A percentile compares a stretch with the other conserved stretches of the same genome.
These are phyloP conservation scores for Aspergillus campestris DNA, from an alignment of 495 filamentous ascomycete species.

Conservation along the genomic window DNA sequence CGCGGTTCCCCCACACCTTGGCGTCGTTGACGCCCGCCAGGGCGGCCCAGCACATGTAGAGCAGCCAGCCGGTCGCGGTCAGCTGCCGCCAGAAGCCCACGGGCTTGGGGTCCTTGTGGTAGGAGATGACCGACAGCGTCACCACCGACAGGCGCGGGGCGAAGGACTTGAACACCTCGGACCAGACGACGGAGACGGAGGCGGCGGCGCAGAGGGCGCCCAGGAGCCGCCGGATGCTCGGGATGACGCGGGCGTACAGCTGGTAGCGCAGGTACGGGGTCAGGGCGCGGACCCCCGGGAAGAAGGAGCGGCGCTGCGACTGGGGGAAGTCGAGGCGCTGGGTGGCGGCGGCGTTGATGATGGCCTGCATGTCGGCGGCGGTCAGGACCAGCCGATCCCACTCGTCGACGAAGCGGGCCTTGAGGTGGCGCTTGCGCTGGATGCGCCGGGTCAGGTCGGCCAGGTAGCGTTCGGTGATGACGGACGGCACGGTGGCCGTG, in stretches of 20 bases:
- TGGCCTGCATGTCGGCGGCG: conserved; percentile 66
- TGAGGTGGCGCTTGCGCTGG: conserved; percentile 70
- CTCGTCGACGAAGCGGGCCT: conserved; percentile 70
- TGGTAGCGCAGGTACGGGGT: conserved; percentile 82
- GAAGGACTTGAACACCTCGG: conserved; percentile 73
- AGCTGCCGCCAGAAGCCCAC: conserved; percentile 79
- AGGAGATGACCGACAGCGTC: conserved; percentile 75
- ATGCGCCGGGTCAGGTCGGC: conserved; percentile 80
- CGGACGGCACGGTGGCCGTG: conserved; percentile 56
- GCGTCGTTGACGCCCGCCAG: conserved; percentile 79
- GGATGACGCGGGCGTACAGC: conserved; percentile 60
- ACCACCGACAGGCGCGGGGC: conserved; percentile 73
- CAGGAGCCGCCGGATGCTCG: conserved; percentile 50
- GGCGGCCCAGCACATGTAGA: conserved; percentile 86
- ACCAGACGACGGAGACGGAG: conserved; percentile 81
- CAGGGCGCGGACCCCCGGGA: conserved; percentile 49
- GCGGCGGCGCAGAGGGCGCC: conserved; percentile 60
- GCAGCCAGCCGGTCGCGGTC: conserved; percentile 77
- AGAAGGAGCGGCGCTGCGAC: conserved; percentile 44
- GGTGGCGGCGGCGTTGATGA: conserved; percentile 74
- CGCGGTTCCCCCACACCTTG: conserved; percentile 90
- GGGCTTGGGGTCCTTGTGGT: conserved; percentile 56
- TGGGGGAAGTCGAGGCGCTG: conserved; percentile 69
- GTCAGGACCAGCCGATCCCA: conserved; percentile 74
- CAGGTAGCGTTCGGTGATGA: conserved; percentile 89